phyloP scores from a whole-genome alignment of 169 alveolate genomes.

The Plasmodium sp. region DNA sequence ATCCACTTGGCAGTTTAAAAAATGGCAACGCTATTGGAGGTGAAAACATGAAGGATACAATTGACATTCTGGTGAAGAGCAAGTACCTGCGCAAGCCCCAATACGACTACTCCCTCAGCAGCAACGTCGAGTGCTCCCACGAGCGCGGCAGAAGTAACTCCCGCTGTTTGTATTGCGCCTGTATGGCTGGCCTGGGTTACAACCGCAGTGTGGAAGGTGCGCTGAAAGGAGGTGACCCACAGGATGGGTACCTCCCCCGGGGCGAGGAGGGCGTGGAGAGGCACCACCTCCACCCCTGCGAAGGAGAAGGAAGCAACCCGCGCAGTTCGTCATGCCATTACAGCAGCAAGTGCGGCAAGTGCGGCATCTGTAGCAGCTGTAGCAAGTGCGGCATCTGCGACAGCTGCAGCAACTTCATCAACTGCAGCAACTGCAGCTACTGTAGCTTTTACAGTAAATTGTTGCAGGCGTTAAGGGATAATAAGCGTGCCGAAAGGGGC shows the following conservation, averaged over 20 bases:
- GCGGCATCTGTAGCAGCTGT: too few relatives aligned
- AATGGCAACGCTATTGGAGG: not conserved
- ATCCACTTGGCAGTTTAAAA: not conserved
- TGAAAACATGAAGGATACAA: not conserved
- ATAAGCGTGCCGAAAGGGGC: not conserved
- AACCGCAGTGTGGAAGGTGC: not conserved
- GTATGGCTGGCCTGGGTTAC: not conserved
- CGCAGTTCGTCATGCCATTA: not conserved
- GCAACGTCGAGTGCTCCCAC: not conserved
- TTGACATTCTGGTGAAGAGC: conserved; percentile 15
- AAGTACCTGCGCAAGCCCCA: not conserved
- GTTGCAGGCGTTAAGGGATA: not conserved
- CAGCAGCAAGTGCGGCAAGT: not conserved
- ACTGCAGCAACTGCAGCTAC: too few relatives aligned
- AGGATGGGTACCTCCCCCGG: not conserved
- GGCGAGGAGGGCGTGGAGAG: not conserved
- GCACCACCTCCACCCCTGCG: not conserved
- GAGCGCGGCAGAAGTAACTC: not conserved
- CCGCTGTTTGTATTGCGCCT: conserved; percentile 13
- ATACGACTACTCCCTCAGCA: not conserved
- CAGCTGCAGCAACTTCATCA: too few relatives aligned
- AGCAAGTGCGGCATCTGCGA: too few relatives aligned
- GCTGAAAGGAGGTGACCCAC: not conserved
- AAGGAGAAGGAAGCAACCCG: not conserved
- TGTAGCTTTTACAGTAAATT: not conserved